Evolutionary conservation across 345 rosid genomes (phyloP).

Genomic region (Euphorbia peplus): DNA sequence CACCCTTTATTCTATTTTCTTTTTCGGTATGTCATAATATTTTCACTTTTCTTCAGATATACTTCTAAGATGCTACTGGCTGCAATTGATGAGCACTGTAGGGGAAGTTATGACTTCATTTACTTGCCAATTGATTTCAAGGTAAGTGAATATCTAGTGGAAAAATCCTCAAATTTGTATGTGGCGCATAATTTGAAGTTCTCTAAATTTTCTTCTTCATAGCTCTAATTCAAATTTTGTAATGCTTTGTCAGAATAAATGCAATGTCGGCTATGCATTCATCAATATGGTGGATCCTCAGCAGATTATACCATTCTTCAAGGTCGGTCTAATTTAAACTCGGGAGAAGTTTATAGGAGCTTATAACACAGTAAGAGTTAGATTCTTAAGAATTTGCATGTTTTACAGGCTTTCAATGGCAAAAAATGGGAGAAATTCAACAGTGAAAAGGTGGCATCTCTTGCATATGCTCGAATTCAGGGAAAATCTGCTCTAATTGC

Average conservation of each 20-base stretch:
- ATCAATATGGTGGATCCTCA: conserved; percentile 78
- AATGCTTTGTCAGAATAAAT: conserved; percentile 60
- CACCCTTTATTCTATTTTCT: not conserved
- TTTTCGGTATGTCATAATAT: not conserved
- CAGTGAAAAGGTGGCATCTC: conserved; percentile 85
- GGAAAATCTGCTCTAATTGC: conserved; percentile 83
- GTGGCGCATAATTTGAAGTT: not conserved
- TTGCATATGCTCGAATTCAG: conserved; percentile 85
- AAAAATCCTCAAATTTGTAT: not conserved
- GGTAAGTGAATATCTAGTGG: conserved; percentile 32
- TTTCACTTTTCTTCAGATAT: conserved; percentile 38
- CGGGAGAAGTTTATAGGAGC: no score
- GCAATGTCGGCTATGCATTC: conserved; percentile 93
- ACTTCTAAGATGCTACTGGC: conserved; percentile 75
- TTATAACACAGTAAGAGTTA: not conserved
- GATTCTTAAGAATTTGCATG: not conserved
- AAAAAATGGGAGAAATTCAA: conserved; percentile 93
- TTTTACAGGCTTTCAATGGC: conserved; percentile 72
- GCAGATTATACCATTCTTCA: conserved; percentile 62
- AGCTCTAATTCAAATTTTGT: not conserved
- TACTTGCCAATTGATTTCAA: conserved; percentile 74
- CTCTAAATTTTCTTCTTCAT: not conserved
- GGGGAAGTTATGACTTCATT: conserved; percentile 66
- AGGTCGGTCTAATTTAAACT: conserved; percentile 22
- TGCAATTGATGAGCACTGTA: conserved; percentile 62